A percentile compares a stretch with the other conserved stretches of the same genome.
These are phyloP conservation scores for Zhuliangozyma parablackwelliae DNA, from an alignment of 1,139 yeast genomes.

Conservation along the genomic window DNA sequence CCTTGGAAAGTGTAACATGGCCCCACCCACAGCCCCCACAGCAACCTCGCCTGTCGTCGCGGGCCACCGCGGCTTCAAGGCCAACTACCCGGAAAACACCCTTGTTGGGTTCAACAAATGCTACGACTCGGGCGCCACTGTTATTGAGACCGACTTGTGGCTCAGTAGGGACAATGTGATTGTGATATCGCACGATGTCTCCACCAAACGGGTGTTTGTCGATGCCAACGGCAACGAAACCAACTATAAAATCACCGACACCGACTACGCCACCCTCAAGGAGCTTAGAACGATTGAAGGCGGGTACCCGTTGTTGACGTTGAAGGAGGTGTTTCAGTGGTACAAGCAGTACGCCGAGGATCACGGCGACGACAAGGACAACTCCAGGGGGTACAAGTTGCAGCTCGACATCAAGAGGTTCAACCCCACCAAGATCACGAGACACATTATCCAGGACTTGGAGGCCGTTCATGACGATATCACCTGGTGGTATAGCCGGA, in stretches of 20 bases:
- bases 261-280: slow-evolving; percentile 40
- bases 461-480: slow-evolving; percentile 44
- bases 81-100: slow-evolving; percentile 75
- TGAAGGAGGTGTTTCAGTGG: slow-evolving; percentile 60
- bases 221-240: slow-evolving; percentile 36
- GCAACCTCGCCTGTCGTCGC: slow-evolving; percentile 25
- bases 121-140: slow-evolving; percentile 60
- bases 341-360: slow-evolving; percentile 33
- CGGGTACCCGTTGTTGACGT: slow-evolving; percentile 59
- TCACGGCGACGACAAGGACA: slow-evolving; percentile 12
- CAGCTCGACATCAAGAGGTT: slow-evolving; percentile 82
- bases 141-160: slow-evolving; percentile 84
- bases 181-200: slow-evolving; percentile 72
- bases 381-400: slow-evolving; percentile 26
- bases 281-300: slow-evolving; percentile 50
- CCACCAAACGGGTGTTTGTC: slow-evolving; percentile 59
- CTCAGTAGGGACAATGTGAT: slow-evolving; percentile 67
- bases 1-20: background rate
- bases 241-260: slow-evolving; percentile 36
- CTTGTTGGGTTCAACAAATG: slow-evolving; percentile 70
- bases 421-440: slow-evolving; percentile 57
- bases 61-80: slow-evolving; percentile 54
- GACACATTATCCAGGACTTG: slow-evolving; percentile 49
- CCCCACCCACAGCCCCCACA: slow-evolving; percentile 3
- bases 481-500: slow-evolving; percentile 60